These are phyloP conservation scores for Chenopodium album DNA, from an alignment of 148 eudicot genomes.

Conservation along the genomic window DNA sequence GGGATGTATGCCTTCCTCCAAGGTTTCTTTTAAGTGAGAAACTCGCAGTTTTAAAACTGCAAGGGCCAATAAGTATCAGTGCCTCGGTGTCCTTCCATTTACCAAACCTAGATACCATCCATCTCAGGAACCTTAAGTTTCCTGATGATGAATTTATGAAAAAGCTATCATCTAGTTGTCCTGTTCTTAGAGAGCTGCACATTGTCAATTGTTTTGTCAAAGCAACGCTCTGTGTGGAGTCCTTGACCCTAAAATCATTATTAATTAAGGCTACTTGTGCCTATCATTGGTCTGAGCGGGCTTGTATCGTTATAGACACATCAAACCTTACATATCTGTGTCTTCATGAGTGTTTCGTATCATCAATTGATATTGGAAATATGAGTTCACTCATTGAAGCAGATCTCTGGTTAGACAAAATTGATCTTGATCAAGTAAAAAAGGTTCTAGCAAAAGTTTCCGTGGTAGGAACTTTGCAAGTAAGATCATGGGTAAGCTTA, in stretches of 20 bases:
- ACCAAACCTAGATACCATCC: constrained; percentile 6
- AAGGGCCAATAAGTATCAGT: background rate
- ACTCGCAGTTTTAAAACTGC: constrained; percentile 3
- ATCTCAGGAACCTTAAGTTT: background rate
- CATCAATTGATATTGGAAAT: background rate
- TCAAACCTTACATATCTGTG: constrained; percentile 7
- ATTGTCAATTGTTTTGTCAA: background rate
- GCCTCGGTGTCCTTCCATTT: background rate
- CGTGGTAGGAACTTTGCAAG: background rate
- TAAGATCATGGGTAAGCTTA: background rate
- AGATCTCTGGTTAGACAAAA: background rate
- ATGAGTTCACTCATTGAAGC: background rate
- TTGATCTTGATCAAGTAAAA: background rate
- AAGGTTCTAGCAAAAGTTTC: background rate
- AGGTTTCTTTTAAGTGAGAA: background rate
- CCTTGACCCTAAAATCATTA: background rate
- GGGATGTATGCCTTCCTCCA: background rate
- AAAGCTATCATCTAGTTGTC: constrained; percentile 8
- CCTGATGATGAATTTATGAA: constrained; percentile 15
- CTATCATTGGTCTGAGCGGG: too few relatives aligned
- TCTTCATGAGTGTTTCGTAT: background rate
- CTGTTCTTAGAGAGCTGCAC: constrained; percentile 9
- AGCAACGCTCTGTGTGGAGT: background rate
- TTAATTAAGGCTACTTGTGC: too few relatives aligned
- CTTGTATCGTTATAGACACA: background rate